These are phyloP conservation scores for Pseudonitzschia pungens DNA, from an alignment of 108 stramenopile species.

Conservation along the genomic window DNA sequence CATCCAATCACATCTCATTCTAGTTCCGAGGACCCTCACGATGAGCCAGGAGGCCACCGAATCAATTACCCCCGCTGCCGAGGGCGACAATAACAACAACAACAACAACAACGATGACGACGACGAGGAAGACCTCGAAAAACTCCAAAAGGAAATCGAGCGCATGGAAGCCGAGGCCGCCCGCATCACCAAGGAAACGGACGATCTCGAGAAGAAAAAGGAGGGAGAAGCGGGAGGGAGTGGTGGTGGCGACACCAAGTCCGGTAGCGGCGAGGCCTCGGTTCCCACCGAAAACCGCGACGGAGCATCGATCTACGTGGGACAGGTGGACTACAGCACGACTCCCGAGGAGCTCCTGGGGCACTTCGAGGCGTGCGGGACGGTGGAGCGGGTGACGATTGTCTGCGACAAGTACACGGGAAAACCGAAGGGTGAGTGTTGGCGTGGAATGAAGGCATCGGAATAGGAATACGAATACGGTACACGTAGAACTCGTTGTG, in stretches of 20 bases:
- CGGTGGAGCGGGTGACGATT: constrained; percentile 97
- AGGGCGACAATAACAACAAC: too few species aligned
- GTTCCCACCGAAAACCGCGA: background rate
- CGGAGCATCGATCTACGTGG: constrained; percentile 85
- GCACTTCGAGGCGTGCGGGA: constrained; percentile 95
- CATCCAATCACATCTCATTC: too few species aligned
- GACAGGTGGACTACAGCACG: constrained; percentile 95
- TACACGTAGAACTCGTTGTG: too few species aligned
- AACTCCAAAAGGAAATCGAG: constrained; percentile 74
- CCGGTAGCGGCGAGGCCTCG: background rate
- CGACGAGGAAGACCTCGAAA: constrained; percentile 56
- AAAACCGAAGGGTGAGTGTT: constrained; percentile 77
- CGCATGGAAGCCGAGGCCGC: constrained; percentile 89
- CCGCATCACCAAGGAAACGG: constrained; percentile 61
- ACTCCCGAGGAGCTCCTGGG: constrained; percentile 93
- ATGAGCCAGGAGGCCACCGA: too few species aligned
- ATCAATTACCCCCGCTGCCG: too few species aligned
- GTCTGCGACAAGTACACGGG: constrained; percentile 96
- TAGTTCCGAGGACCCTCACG: too few species aligned
- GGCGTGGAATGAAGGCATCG: background rate
- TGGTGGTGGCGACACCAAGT: background rate
- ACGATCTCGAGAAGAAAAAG: constrained; percentile 45
- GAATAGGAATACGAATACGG: too few species aligned
- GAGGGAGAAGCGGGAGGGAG: background rate
- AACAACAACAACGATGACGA: too few species aligned